Conservation (phyloP, 2,329 filamentous ascomycete genomes). For the Trichoderma cornu-damae region DNA sequence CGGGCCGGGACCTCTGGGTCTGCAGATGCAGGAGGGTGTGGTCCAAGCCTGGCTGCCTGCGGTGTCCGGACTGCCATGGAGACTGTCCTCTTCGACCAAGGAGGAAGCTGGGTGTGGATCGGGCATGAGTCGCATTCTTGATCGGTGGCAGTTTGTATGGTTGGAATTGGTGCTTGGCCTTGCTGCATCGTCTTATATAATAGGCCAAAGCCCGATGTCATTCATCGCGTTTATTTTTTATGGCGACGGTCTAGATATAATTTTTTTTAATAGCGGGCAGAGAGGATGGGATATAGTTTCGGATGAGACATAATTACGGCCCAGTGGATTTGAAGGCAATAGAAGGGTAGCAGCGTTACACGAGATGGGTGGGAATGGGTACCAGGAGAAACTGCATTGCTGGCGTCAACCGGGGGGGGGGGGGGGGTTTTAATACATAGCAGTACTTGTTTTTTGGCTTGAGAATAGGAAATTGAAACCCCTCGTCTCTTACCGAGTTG, state of each 20-base stretch:
- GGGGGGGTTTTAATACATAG: too few species aligned
- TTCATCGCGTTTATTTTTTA: too few species aligned
- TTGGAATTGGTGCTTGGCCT: not conserved
- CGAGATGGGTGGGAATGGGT: constrained; percentile 1
- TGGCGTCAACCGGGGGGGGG: not conserved
- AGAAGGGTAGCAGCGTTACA: constrained; percentile 1
- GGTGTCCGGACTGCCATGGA: constrained; percentile 34
- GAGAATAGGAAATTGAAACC: too few species aligned
- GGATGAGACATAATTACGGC: not conserved
- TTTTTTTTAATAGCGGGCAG: not conserved
- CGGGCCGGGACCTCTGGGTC: constrained; percentile 37
- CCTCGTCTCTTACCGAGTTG: too few species aligned
- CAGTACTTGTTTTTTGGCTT: too few species aligned
- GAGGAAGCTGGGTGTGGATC: constrained; percentile 26
- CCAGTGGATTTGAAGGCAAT: constrained; percentile 1
- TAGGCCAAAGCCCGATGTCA: too few species aligned
- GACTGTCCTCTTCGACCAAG: constrained; percentile 36
- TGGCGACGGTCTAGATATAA: too few species aligned
- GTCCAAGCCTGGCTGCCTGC: constrained; percentile 33
- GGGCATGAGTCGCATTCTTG: not conserved
- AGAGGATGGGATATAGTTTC: not conserved
- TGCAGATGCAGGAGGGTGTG: constrained; percentile 36
- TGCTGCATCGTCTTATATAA: too few species aligned
- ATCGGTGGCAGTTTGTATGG: not conserved
- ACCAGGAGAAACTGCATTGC: constrained; percentile 5